Conservation (phyloP, 495 filamentous ascomycete genomes). For the Cudoniella acicularis region DNA sequence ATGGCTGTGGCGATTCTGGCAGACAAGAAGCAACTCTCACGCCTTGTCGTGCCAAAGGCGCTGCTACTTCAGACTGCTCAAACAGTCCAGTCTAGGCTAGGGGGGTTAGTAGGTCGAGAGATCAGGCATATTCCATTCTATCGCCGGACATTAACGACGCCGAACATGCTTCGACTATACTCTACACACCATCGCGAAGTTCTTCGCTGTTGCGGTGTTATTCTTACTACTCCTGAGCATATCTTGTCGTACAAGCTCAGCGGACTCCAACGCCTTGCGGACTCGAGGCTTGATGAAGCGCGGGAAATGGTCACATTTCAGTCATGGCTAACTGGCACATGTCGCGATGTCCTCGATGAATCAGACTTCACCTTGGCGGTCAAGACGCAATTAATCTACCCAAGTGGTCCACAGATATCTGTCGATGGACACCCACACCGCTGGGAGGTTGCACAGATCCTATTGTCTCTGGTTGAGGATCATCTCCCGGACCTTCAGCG, state of each 20-base stretch:
- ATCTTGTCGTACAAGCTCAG: constrained; percentile 49
- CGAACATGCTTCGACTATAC: constrained; percentile 32
- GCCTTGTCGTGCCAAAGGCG: constrained; percentile 49
- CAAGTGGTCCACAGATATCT: constrained; percentile 41
- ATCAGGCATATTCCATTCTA: constrained; percentile 50
- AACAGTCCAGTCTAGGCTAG: constrained; percentile 41
- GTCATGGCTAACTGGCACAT: constrained; percentile 38
- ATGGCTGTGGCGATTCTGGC: constrained; percentile 49
- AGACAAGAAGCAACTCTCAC: constrained; percentile 36
- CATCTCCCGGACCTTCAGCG: constrained; percentile 33
- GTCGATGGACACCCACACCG: constrained; percentile 49
- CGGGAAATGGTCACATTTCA: constrained; percentile 41
- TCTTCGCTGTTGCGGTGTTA: constrained; percentile 31
- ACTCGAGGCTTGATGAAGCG: constrained; percentile 35
- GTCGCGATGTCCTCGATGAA: constrained; percentile 55
- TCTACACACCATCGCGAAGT: constrained; percentile 33
- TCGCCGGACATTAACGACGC: constrained; percentile 34
- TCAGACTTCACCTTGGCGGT: constrained; percentile 50
- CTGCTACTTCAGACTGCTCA: constrained; percentile 49
- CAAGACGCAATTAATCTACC: constrained; percentile 46
- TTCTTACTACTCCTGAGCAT: constrained; percentile 49
- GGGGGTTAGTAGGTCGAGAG: constrained; percentile 42
- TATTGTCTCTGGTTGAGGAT: constrained; percentile 32
- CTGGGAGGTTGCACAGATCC: constrained; percentile 38
- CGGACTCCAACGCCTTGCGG: constrained; percentile 42